Conservation (phyloP, 192 early-diverging fungal species). For the Tieghemiomyces parasiticus region DNA sequence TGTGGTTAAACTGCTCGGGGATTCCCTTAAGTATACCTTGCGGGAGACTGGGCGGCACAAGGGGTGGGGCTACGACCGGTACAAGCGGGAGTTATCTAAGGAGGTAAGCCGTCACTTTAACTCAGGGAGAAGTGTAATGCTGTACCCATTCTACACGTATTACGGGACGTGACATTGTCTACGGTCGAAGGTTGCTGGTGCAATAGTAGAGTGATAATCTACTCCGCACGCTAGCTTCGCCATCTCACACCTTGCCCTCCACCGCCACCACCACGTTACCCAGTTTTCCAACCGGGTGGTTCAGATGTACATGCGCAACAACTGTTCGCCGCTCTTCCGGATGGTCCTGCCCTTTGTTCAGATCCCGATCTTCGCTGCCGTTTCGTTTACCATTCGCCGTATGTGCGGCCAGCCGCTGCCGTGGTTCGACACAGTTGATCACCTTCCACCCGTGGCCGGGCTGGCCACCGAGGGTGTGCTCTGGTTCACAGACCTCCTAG, state of each 20-base stretch:
- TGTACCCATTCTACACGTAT: too few relatives aligned
- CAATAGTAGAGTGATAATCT: too few relatives aligned
- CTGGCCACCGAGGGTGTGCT: conserved; percentile 37
- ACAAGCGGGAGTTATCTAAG: conserved; percentile 26
- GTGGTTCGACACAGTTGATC: conserved; percentile 22
- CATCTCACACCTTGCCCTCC: too few relatives aligned
- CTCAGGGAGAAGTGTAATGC: too few relatives aligned
- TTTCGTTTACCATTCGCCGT: conserved; percentile 47
- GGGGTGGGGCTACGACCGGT: conserved; percentile 25
- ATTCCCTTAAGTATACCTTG: conserved; percentile 30
- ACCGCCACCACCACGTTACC: too few relatives aligned
- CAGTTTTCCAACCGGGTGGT: too few relatives aligned
- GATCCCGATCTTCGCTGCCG: conserved; percentile 56
- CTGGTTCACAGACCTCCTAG: conserved; percentile 49
- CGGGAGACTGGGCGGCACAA: conserved; percentile 20
- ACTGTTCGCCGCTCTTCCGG: conserved; percentile 40
- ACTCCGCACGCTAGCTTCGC: too few relatives aligned
- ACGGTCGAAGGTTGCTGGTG: too few relatives aligned
- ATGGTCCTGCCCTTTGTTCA: conserved; percentile 55
- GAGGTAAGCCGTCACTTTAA: conserved; percentile 21
- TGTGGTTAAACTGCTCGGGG: conserved; percentile 27
- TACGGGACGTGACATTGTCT: too few relatives aligned
- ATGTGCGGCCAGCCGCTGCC: conserved; percentile 46
- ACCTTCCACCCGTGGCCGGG: conserved; percentile 23
- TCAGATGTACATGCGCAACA: conserved; percentile 42